Percentiles rank a stretch among this genome's conserved stretches.
Conservation (phyloP, 2,329 filamentous ascomycete species). For the Monosporascus ibericus region DNA sequence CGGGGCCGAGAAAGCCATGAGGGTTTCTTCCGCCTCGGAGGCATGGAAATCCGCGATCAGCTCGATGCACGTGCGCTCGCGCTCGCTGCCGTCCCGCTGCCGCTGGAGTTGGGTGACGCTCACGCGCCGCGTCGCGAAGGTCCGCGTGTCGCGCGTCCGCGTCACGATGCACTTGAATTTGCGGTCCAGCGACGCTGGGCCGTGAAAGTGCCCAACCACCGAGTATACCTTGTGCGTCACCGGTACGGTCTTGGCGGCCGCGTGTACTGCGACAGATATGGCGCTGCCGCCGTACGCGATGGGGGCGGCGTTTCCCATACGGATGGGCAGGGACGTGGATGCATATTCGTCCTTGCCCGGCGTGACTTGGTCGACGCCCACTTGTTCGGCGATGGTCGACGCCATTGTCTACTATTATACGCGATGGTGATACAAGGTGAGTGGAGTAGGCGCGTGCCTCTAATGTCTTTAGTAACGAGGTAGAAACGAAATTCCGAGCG, state of each 20-base stretch:
- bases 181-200: conserved; percentile 35
- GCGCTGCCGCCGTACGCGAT: conserved; percentile 17
- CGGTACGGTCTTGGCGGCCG: conserved; percentile 33
- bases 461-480: too few species aligned
- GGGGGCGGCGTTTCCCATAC: conserved; percentile 8
- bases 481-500: too few species aligned
- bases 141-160: conserved; percentile 35
- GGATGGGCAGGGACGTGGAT: conserved; percentile 3
- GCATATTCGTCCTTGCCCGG: conserved; percentile 6
- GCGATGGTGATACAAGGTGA: too few species aligned
- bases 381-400: conserved; percentile 2
- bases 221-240: conserved; percentile 37
- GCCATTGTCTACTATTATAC: conserved; percentile 1
- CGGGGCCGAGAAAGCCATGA: conserved; percentile 32
- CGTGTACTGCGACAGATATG: conserved; percentile 32
- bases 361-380: conserved; percentile 4
- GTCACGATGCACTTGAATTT: conserved; percentile 31
- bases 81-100: conserved; percentile 17
- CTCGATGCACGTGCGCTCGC: conserved; percentile 33
- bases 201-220: conserved; percentile 38
- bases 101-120: conserved; percentile 35
- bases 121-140: conserved; percentile 41
- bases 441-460: too few species aligned
- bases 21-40: conserved; percentile 24
- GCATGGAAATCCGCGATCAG: conserved; percentile 41